A percentile compares a stretch with the other conserved stretches of the same genome.
These are phyloP conservation scores for Chlorella sp. DNA, from an alignment of 139 green algal species.

Conservation along the genomic window DNA sequence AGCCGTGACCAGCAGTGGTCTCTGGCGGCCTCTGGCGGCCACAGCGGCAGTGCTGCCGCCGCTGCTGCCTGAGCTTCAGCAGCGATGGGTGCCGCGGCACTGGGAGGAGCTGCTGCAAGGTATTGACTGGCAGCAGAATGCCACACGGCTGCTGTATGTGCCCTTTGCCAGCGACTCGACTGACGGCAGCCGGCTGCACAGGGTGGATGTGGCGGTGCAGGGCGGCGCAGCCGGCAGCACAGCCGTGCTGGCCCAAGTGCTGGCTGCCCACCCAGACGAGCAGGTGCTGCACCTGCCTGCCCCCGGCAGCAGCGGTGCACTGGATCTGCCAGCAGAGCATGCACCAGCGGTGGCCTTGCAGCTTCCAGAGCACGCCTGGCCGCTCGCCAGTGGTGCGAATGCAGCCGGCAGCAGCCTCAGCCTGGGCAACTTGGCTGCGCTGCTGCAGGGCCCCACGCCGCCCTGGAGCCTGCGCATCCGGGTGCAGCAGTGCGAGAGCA, in stretches of 20 bases:
- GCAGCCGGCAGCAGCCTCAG: not conserved
- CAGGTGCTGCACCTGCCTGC: not conserved
- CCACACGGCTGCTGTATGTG: conserved; percentile 17
- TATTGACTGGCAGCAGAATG: conserved; percentile 37
- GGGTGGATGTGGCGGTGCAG: not conserved
- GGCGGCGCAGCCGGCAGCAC: not conserved
- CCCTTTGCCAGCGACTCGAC: not conserved
- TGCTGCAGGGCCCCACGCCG: conserved; percentile 15
- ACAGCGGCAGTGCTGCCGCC: conserved; percentile 4
- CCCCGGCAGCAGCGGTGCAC: not conserved
- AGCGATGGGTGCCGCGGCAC: conserved; percentile 18
- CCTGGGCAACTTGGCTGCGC: not conserved
- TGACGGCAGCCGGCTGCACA: not conserved
- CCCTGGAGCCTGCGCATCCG: conserved; percentile 13
- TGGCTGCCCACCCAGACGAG: not conserved
- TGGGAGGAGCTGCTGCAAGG: conserved; percentile 20
- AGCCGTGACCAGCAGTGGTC: not conserved
- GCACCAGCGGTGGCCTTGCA: not conserved
- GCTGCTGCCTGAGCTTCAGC: conserved; percentile 15
- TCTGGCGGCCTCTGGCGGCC: not conserved
- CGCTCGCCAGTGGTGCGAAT: not conserved
- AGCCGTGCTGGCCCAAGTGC: conserved; percentile 5
- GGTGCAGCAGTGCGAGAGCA: not conserved
- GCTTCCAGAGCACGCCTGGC: not conserved
- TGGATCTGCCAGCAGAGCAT: not conserved